phyloP scores from a whole-genome alignment of 768 basidiomycete species.

The Tephrocybe sp. region DNA sequence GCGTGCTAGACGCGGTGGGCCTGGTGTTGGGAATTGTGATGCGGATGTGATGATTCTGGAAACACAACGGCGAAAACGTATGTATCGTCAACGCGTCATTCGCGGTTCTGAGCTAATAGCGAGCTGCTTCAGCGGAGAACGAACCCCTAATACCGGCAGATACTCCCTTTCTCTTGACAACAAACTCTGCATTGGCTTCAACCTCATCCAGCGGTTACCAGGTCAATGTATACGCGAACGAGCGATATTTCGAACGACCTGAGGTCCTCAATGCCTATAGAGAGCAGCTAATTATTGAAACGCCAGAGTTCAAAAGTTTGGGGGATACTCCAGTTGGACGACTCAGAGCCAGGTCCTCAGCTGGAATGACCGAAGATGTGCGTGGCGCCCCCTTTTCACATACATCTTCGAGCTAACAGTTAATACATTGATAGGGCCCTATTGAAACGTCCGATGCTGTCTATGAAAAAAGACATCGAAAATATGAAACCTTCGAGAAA shows the following conservation, averaged over 20 bases:
- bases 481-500: slow-evolving; percentile 85
- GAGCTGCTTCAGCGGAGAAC: slow-evolving; percentile 53
- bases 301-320: slow-evolving; percentile 61
- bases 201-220: slow-evolving; percentile 38
- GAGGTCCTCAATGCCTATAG: slow-evolving; percentile 72
- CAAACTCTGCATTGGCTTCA: slow-evolving; percentile 54
- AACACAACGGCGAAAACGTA: slow-evolving; percentile 73
- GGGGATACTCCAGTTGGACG: slow-evolving; percentile 53
- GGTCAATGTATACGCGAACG: slow-evolving; percentile 59
- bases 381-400: slow-evolving; percentile 29
- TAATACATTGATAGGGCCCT: slow-evolving; percentile 35
- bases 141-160: slow-evolving; percentile 67
- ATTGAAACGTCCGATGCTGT: slow-evolving; percentile 76
- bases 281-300: slow-evolving; percentile 72
- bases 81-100: slow-evolving; percentile 32
- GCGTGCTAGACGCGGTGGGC: slow-evolving; percentile 76
- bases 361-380: slow-evolving; percentile 64
- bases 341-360: slow-evolving; percentile 52
- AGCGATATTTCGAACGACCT: slow-evolving; percentile 75
- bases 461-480: slow-evolving; percentile 81
- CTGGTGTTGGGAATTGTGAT: slow-evolving; percentile 76
- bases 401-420: not conserved
- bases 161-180: slow-evolving; percentile 71
- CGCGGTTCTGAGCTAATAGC: slow-evolving; percentile 2
- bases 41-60: slow-evolving; percentile 83